Conservation (phyloP, 768 basidiomycete species). For the Holtermannia corniformis region DNA sequence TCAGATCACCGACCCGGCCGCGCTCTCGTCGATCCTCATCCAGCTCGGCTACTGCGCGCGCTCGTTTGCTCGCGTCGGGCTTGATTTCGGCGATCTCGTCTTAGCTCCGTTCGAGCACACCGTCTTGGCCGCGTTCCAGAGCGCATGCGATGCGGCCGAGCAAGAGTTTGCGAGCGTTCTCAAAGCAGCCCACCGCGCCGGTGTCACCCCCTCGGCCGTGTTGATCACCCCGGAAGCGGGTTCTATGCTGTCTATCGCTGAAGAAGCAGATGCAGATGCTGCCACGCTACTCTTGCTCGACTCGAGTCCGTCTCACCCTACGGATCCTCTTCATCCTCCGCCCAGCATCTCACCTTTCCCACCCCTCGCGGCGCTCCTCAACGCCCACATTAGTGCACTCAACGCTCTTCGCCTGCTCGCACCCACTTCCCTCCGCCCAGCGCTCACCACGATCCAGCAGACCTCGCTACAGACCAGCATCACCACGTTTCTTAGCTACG, state of each 20-base stretch:
- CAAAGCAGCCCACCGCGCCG: constrained; percentile 19
- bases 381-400: constrained; percentile 60
- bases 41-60: constrained; percentile 89
- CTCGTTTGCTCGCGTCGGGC: constrained; percentile 81
- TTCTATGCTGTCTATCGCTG: constrained; percentile 1
- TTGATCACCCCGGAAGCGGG: constrained; percentile 23
- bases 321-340: constrained; percentile 47
- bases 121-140: constrained; percentile 51
- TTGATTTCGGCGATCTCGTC: constrained; percentile 71
- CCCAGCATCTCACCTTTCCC: constrained; percentile 62
- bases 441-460: constrained; percentile 8
- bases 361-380: constrained; percentile 62
- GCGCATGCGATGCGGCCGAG: constrained; percentile 48
- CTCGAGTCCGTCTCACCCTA: constrained; percentile 28
- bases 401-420: constrained; percentile 76
- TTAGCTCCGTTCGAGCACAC: constrained; percentile 58
- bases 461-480: constrained; percentile 5
- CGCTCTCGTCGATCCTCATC: constrained; percentile 74
- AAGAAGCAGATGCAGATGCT: constrained; percentile 48
- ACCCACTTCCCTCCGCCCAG: constrained; percentile 49
- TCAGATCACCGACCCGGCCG: constrained; percentile 45
- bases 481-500: constrained; percentile 1
- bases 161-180: constrained; percentile 23
- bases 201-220: constrained; percentile 20
- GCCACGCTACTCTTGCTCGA: constrained; percentile 40